Evolutionary conservation across 1,139 yeast species (phyloP), one percentile per base, ranked within the genome.

Genomic region (Meyerozyma carpophila): DNA sequence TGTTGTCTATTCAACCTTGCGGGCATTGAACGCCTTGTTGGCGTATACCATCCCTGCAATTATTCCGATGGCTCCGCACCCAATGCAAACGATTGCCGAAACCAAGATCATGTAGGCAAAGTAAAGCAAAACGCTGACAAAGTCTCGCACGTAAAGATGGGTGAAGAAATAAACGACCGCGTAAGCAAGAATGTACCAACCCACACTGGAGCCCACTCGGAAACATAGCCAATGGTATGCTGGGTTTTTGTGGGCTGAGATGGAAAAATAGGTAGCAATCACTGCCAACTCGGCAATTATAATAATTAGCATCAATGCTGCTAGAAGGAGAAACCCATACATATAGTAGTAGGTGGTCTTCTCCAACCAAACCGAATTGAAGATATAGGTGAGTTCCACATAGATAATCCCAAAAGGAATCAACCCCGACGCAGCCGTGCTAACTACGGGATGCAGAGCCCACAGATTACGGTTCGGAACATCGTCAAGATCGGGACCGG

Each of bases 191-290:
- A 89, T 74, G 65, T 84, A 88, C 73, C 84, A 73, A 24, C 90
- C 79, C 40, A 79, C 81, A 47, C 90, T 80, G 1, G 88, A 75
- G 3, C 95, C 90, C 34, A 82, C 80, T 48, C 80, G 62, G 61
- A 87, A 88, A 14, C 90, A 73, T 51, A 84, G 73, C 96, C 96
- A 89, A 59, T 87, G 88, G 96, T 96, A 89, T 48, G 72, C 65
- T 44, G 82, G 81, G 56, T 84, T 81, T 44, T 79, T 81, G 50
- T 79, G 71, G 39, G 77, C 73, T 2, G 69, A 61, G 55, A 89
- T 70, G 39, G 82, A 76, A 34, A 84, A 58, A 56, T 84, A 88
- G 11, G 84, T 74, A 9, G 87, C 81, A 37, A 88, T 78, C 32
- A 89, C 73, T n/a, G 93, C 78, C 44, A 86, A 78, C 59, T 88